Evolutionary conservation across 2,329 filamentous ascomycete species (phyloP), one percentile per base, ranked within the genome.

Genomic region (Fusarium dimerum): DNA sequence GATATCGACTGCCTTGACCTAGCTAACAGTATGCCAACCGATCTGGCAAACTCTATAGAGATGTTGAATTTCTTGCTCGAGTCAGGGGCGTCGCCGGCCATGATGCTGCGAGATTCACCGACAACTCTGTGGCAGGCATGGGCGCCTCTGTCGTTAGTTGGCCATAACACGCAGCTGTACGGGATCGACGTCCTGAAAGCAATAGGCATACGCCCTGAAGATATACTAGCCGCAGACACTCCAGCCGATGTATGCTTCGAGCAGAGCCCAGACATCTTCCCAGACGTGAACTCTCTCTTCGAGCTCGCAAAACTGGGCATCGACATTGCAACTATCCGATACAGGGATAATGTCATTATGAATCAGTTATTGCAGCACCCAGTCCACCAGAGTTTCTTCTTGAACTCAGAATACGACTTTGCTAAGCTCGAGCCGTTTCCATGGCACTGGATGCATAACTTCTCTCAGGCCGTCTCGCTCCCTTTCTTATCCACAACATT

Each of bases 401-500:
- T 39, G 5, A 39, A 39, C 36, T 39, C 36, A 9, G 30, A 29
- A 3, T 9, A 0, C 2, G 7, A 6, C 0, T 8, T 34, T 16
- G 46, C 40, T 5, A 29, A 40, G 0, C 15, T 11, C 1, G 3
- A 3, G 6, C 32, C 52, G 6, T 50, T 57, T 18, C 57, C 47
- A 1, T 59, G 56, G 55, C 52, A 56, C 8, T 1, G 47, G 2
- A 38, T 50, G 4, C 20, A 26, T 7, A 16, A 50, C 5, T 40
- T 18, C 15, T 20, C 4, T 8, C 15, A 7, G 5, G 10, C 48
- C 6, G 9, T 2, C 1, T 12, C 3, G 9, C 29, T 54, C 1
- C 34, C 47, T 2, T 47, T 59, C 1, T 8, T 59, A 0, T 18
- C 20, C 0, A 48, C 42, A 0, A 44, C 6, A 2, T 59, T 59